Percentiles rank a stretch among this genome's conserved stretches.
Conservation (phyloP, 192 early-diverging fungal species). For the Coemansia sp. region DNA sequence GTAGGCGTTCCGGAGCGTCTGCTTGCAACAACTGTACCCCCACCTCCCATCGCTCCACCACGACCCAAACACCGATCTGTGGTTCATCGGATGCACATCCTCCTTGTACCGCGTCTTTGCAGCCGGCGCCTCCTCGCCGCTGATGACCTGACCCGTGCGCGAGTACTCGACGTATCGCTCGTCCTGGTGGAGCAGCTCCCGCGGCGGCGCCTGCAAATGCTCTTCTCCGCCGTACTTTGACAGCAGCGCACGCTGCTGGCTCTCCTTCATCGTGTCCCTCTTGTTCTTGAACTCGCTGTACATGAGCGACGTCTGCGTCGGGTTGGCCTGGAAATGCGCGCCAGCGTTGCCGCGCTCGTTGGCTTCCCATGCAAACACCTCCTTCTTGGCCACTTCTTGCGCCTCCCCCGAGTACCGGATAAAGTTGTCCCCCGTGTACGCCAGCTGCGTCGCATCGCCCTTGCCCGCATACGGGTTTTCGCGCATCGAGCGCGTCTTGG, state of each 20-base stretch:
- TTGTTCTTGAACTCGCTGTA: conserved; percentile 84
- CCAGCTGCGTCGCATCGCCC: conserved; percentile 43
- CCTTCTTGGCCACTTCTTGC: conserved; percentile 74
- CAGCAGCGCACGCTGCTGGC: conserved; percentile 73
- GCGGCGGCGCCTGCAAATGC: conserved; percentile 85
- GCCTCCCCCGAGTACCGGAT: conserved; percentile 85
- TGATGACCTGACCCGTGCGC: conserved; percentile 81
- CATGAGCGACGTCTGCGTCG: conserved; percentile 90
- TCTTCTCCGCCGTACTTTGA: conserved; percentile 93
- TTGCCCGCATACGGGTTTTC: conserved; percentile 85
- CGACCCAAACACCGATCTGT: conserved; percentile 89
- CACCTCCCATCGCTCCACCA: conserved; percentile 93
- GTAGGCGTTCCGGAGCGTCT: conserved; percentile 77
- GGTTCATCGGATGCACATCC: conserved; percentile 82
- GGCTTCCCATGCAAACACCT: conserved; percentile 95
- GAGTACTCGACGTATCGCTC: conserved; percentile 98
- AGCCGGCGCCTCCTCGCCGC: conserved; percentile 77
- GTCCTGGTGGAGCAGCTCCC: conserved; percentile 88
- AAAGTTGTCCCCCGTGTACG: conserved; percentile 92
- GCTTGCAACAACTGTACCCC: conserved; percentile 95
- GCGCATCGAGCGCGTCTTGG: conserved; percentile 98
- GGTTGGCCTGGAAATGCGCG: conserved; percentile 91
- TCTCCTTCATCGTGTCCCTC: conserved; percentile 74
- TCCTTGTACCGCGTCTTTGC: conserved; percentile 82
- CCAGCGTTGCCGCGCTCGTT: conserved; percentile 73